These are phyloP conservation scores for Lipomyces oligophaga DNA, from an alignment of 805 yeast genomes.

Conservation along the genomic window DNA sequence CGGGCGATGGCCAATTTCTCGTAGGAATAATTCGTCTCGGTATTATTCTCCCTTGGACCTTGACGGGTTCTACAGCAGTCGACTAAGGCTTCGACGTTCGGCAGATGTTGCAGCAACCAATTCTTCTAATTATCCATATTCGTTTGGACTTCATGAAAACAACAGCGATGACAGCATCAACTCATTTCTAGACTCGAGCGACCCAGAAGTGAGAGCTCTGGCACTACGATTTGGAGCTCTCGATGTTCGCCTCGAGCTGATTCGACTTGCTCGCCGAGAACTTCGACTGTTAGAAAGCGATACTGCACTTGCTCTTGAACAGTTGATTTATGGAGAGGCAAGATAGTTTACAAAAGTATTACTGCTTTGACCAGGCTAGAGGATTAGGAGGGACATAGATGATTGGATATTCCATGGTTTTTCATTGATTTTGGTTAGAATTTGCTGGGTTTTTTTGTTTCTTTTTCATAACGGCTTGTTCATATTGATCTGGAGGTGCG, in stretches of 20 bases:
- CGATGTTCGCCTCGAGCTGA: constrained; percentile 19
- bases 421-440: too few species aligned
- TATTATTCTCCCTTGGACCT: constrained; percentile 21
- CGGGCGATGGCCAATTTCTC: too few species aligned
- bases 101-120: constrained; percentile 1
- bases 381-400: background rate
- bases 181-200: background rate
- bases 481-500: too few species aligned
- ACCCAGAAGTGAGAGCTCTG: constrained; percentile 9
- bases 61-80: constrained; percentile 21
- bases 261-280: constrained; percentile 16
- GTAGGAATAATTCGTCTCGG: constrained; percentile 2
- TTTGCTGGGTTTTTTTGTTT: too few species aligned
- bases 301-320: constrained; percentile 6
- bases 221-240: constrained; percentile 11
- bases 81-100: constrained; percentile 17
- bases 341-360: background rate
- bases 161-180: background rate
- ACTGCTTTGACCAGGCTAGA: background rate
- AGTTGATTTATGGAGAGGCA: constrained; percentile 4
- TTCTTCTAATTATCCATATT: background rate
- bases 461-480: too few species aligned
- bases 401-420: too few species aligned
- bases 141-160: background rate
- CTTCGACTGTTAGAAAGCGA: constrained; percentile 16